Evolutionary conservation across 495 filamentous ascomycete genomes (phyloP).

Genomic region (Trichoderma virens): DNA sequence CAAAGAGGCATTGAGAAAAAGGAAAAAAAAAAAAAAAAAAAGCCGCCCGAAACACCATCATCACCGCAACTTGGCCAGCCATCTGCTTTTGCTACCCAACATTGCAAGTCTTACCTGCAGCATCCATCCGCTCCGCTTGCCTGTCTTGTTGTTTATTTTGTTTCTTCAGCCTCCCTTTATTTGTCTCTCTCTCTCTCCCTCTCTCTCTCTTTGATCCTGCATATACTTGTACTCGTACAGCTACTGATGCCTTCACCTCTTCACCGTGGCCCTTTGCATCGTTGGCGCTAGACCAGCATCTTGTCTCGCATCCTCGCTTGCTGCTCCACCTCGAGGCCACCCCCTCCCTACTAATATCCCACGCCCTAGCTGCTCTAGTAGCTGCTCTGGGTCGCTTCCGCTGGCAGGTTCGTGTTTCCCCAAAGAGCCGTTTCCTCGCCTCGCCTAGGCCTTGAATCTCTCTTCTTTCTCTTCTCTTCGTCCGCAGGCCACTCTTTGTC

Average conservation of each 20-base stretch:
- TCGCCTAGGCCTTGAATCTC: background rate
- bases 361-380: background rate
- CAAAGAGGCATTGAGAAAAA: background rate
- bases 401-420: constrained; percentile 4
- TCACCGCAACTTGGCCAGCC: constrained; percentile 4
- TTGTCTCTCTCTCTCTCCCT: too few relatives aligned
- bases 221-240: background rate
- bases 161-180: too few relatives aligned
- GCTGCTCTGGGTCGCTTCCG: background rate
- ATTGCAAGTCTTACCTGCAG: background rate
- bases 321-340: background rate
- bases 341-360: constrained; percentile 6
- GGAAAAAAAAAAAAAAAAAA: background rate
- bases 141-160: too few relatives aligned
- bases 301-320: constrained; percentile 5
- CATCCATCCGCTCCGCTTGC: too few relatives aligned
- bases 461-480: constrained; percentile 3
- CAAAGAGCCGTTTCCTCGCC: background rate
- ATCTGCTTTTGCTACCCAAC: background rate
- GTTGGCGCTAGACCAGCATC: constrained; percentile 3
- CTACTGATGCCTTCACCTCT: background rate
- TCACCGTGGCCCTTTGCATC: background rate
- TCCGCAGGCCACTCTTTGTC: background rate
- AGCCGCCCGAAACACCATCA: background rate
- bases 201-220: background rate